Evolutionary conservation across 2,329 filamentous ascomycete species (phyloP).

Genomic region (Tolypocladium tropicale): DNA sequence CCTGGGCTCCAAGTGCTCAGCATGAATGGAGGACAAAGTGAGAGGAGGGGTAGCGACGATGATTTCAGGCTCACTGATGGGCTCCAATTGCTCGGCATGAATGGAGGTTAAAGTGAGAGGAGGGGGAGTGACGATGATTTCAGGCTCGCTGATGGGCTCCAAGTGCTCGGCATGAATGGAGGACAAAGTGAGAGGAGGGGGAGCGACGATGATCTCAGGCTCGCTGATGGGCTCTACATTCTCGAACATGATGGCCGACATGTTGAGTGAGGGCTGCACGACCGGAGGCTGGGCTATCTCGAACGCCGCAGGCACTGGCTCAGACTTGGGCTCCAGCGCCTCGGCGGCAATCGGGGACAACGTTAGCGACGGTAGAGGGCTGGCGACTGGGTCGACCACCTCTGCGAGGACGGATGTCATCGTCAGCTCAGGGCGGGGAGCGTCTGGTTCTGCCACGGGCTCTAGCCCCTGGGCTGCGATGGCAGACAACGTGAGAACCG

Average conservation of each 20-base stretch:
- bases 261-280: neutral
- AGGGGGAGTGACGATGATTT: constrained; percentile 1
- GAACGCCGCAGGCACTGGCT: constrained; percentile 5
- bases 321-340: constrained; percentile 16
- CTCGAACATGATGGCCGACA: constrained; percentile 12
- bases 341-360: constrained; percentile 21
- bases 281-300: neutral
- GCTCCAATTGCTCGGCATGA: constrained; percentile 18
- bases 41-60: constrained; percentile 9
- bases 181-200: constrained; percentile 16
- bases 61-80: constrained; percentile 14
- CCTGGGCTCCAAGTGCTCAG: constrained; percentile 22
- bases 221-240: constrained; percentile 14
- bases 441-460: constrained; percentile 16
- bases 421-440: constrained; percentile 12
- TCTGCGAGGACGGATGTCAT: constrained; percentile 16
- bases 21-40: constrained; percentile 18
- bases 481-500: constrained; percentile 13
- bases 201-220: constrained; percentile 8
- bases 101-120: constrained; percentile 20
- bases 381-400: constrained; percentile 1
- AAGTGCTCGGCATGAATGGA: constrained; percentile 19
- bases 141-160: constrained; percentile 18
- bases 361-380: constrained; percentile 12
- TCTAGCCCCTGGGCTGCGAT: constrained; percentile 15